phyloP scores from a whole-genome alignment of 2,329 filamentous ascomycete genomes.

The Diaporthe sp. region DNA sequence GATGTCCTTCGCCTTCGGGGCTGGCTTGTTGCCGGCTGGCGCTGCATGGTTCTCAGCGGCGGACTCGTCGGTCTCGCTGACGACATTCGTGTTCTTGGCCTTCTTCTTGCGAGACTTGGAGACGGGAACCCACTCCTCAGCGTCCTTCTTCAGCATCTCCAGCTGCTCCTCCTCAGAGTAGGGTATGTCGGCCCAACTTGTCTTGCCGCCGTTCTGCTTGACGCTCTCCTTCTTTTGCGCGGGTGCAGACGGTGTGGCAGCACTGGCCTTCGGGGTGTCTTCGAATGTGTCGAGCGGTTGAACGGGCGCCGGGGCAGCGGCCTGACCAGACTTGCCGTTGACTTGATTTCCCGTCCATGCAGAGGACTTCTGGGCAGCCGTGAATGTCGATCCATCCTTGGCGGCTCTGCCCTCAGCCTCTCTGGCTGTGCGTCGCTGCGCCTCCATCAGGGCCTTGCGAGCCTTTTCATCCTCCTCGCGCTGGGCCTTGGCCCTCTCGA shows the following conservation, averaged over 20 bases:
- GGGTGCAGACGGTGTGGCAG: constrained; percentile 48
- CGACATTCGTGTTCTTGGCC: constrained; percentile 54
- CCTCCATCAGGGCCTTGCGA: constrained; percentile 81
- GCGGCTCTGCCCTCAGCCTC: constrained; percentile 85
- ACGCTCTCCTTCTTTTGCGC: constrained; percentile 52
- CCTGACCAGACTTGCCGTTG: constrained; percentile 58
- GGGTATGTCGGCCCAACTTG: constrained; percentile 63
- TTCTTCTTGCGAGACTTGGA: constrained; percentile 57
- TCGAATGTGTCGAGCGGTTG: constrained; percentile 72
- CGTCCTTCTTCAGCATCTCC: constrained; percentile 67
- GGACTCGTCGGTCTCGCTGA: constrained; percentile 44
- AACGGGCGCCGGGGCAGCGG: constrained; percentile 51
- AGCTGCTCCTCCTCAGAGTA: constrained; percentile 75
- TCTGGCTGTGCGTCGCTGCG: constrained; percentile 85
- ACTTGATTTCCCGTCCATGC: constrained; percentile 56
- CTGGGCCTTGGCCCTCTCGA: constrained; percentile 80
- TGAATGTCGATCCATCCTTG: constrained; percentile 79
- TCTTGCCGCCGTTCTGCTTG: constrained; percentile 50
- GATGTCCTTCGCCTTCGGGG: constrained; percentile 43
- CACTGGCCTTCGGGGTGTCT: constrained; percentile 50
- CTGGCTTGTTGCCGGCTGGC: constrained; percentile 40
- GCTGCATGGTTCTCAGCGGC: constrained; percentile 40
- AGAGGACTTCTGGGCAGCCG: constrained; percentile 56
- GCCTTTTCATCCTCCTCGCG: constrained; percentile 84
- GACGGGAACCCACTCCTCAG: constrained; percentile 71